Base-by-base conservation (phyloP, 768 basidiomycete species). In the Tricholoma hemisulphureum region DNA sequence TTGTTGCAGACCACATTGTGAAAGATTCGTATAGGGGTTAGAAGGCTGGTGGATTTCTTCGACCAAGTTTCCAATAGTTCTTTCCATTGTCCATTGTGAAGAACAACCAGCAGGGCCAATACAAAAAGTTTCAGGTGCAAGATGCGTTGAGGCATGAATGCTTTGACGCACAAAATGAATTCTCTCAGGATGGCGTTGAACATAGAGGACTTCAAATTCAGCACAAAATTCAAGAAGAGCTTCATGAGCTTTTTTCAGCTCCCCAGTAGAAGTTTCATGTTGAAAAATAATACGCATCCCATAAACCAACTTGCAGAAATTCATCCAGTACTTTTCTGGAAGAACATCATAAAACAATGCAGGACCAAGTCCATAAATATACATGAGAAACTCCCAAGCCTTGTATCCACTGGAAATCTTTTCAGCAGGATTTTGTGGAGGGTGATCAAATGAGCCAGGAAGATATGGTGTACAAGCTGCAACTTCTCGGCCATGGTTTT, bases 191-290 rank as follows among this genome's bases (percentile, higher is more conserved):
- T 11, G 4, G n/a, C n/a, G n/a, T n/a, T n/a, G n/a, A n/a, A n/a
- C n/a, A n/a, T 79, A 78, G 0, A 77, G 56, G 0, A 51, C 26
- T 61, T 79, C 74, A 60, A 65, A 79, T n/a, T 77, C 75, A 3
- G 56, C 34, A 1, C 61, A 56, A 58, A 73, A 79, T 16, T 65
- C 32, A 2, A 65, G 21, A 6, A 79, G 58, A 1, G 58, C 51
- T 0, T 28, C 8, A n/a, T 75, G 66, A 0, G 66, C 72, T 0
- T 53, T 24, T 6, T 11, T 2, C 4, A 75, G 51, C 32, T 69
- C 58, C 0, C 53, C 11, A 5, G 16, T 23, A 20, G 61, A 60
- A 31, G 67, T 69, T 6, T 34, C n/a, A 1, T 56, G 62, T 26
- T 73, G 70, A 7, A 58, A 51, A 4, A 73, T 34, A 8, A 73